Conservation (phyloP, 2,329 filamentous ascomycete genomes). For the Calcarisporium arbuscula region DNA sequence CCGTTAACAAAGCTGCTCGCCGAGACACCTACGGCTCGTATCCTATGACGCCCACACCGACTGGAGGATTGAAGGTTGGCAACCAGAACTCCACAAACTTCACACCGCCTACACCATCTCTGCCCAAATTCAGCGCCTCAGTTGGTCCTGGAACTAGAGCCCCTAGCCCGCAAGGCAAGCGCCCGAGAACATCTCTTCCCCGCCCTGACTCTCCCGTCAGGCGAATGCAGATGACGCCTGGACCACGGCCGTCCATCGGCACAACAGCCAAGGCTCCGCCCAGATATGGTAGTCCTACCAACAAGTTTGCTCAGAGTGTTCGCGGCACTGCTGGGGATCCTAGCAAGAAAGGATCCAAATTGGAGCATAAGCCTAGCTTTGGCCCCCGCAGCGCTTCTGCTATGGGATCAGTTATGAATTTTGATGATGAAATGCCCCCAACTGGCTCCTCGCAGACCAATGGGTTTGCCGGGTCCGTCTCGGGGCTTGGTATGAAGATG, state of each 20-base stretch:
- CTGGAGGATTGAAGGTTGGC: conserved; percentile 45
- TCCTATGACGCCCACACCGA: conserved; percentile 59
- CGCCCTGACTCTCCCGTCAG: conserved; percentile 82
- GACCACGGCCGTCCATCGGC: conserved; percentile 47
- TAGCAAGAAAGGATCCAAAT: conserved; percentile 44
- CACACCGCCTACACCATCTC: conserved; percentile 57
- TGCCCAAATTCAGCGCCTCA: conserved; percentile 83
- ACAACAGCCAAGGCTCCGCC: conserved; percentile 31
- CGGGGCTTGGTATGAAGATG: conserved; percentile 47
- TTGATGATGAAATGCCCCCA: conserved; percentile 53
- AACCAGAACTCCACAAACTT: conserved; percentile 54
- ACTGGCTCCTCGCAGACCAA: conserved; percentile 49
- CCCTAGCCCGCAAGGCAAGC: conserved; percentile 66
- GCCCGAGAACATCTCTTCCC: conserved; percentile 68
- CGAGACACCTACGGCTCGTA: conserved; percentile 52
- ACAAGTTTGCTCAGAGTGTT: conserved; percentile 58
- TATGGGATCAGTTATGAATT: conserved; percentile 43
- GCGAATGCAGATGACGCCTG: conserved; percentile 58
- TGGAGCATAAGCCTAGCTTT: conserved; percentile 45
- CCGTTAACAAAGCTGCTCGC: conserved; percentile 71
- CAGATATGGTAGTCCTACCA: conserved; percentile 38
- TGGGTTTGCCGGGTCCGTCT: conserved; percentile 47
- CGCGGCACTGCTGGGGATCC: conserved; percentile 56
- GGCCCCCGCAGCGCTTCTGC: conserved; percentile 54
- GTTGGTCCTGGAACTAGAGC: conserved; percentile 65